These are phyloP conservation scores for Larix kaempferi DNA, from an alignment of 75 land plant species.

Conservation along the genomic window DNA sequence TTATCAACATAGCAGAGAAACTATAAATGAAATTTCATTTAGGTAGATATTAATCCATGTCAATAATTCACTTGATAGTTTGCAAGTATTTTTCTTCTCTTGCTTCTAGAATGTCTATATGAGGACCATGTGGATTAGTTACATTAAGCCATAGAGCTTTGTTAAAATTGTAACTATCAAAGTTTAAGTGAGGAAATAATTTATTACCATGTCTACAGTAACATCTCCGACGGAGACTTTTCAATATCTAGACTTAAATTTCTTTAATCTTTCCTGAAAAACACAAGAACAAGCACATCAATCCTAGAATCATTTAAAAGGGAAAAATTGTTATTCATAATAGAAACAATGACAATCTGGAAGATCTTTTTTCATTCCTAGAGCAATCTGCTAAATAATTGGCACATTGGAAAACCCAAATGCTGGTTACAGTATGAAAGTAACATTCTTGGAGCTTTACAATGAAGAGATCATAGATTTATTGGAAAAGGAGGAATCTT, in stretches of 20 bases:
- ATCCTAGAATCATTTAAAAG: background rate
- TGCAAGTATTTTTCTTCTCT: background rate
- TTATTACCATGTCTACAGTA: conserved; percentile 86
- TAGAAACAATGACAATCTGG: background rate
- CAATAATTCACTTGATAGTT: background rate
- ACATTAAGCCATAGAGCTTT: background rate
- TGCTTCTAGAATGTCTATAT: background rate
- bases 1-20: conserved; percentile 5
- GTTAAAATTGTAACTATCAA: background rate
- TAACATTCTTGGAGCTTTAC: conserved; percentile 64
- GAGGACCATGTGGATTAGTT: background rate
- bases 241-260: conserved; percentile 72
- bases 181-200: background rate
- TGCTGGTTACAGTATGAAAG: conserved; percentile 72
- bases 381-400: conserved; percentile 61
- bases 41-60: background rate
- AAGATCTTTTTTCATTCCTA: conserved; percentile 38
- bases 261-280: conserved; percentile 79
- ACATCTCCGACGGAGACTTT: conserved; percentile 74
- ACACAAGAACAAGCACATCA: background rate
- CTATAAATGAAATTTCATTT: background rate
- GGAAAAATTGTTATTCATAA: background rate
- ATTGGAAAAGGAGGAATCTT: conserved; percentile 53
- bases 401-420: conserved; percentile 53
- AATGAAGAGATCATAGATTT: conserved; percentile 75